phyloP scores from a whole-genome alignment of 2,329 filamentous ascomycete genomes.

The Periconia sp. region DNA sequence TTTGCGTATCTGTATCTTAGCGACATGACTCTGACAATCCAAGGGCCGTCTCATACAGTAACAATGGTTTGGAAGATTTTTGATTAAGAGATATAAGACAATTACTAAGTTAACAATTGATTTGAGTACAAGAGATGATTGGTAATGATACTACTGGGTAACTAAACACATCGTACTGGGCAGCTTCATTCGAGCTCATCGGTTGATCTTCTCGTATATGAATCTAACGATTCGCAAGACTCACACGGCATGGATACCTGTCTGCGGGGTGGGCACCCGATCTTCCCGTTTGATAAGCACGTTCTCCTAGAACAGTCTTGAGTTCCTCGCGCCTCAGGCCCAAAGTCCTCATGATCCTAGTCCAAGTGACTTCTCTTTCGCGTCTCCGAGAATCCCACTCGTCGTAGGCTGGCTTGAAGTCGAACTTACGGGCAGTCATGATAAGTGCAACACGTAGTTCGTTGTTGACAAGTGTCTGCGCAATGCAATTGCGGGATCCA shows the following conservation, averaged over 20 bases:
- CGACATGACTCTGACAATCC: too few relatives aligned
- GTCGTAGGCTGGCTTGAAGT: conserved; percentile 1
- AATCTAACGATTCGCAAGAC: background rate
- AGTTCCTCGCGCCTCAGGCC: background rate
- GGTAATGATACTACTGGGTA: too few relatives aligned
- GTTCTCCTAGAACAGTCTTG: background rate
- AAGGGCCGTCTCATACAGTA: too few relatives aligned
- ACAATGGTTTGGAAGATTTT: too few relatives aligned
- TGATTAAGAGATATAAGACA: too few relatives aligned
- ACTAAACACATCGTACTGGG: too few relatives aligned
- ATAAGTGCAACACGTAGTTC: conserved; percentile 14
- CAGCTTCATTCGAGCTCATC: too few relatives aligned
- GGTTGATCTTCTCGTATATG: too few relatives aligned
- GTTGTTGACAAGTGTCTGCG: conserved; percentile 19
- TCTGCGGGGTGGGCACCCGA: background rate
- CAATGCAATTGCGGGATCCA: conserved; percentile 32
- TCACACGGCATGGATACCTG: conserved; percentile 1
- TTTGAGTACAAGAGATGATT: too few relatives aligned
- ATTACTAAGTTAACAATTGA: too few relatives aligned
- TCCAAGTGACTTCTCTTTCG: background rate
- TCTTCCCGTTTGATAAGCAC: background rate
- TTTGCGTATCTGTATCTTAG: too few relatives aligned
- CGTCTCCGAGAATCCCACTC: background rate
- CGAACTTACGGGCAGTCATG: background rate
- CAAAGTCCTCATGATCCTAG: background rate